Conservation (phyloP, 176 grass and related monocot genomes). For the Musa beccarii region DNA sequence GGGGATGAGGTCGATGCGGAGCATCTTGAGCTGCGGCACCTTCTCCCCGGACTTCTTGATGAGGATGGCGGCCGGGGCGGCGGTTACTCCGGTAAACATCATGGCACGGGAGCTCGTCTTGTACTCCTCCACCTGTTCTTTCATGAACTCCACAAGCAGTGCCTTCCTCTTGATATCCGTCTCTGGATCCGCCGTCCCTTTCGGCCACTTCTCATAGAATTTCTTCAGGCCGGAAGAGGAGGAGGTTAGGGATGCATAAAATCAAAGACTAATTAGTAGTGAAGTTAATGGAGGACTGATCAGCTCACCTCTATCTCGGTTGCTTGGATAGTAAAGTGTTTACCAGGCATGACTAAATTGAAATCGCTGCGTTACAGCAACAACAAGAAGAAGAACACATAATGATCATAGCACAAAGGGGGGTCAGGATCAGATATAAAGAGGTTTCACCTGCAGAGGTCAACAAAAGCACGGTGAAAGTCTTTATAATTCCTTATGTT, state of each 20-base stretch:
- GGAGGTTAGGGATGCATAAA: neutral
- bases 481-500: neutral
- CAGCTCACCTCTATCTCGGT: conserved; percentile 21
- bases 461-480: conserved; percentile 37
- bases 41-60: conserved; percentile 38
- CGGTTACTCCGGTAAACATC: conserved; percentile 29
- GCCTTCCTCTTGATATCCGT: neutral
- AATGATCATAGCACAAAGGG: neutral
- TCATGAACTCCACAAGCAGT: neutral
- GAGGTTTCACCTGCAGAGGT: conserved; percentile 58
- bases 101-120: conserved; percentile 15
- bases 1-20: conserved; percentile 57
- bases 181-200: neutral
- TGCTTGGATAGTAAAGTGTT: conserved; percentile 38
- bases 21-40: conserved; percentile 39
- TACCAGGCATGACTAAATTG: conserved; percentile 56
- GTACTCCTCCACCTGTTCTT: accelerated
- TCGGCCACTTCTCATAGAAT: neutral
- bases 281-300: neutral
- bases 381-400: neutral
- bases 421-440: neutral
- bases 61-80: conserved; percentile 20
- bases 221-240: neutral
- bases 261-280: neutral
- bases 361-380: conserved; percentile 38